Base-by-base conservation (phyloP, 2,329 filamentous ascomycete genomes). In the Trichoderma harzianum region DNA sequence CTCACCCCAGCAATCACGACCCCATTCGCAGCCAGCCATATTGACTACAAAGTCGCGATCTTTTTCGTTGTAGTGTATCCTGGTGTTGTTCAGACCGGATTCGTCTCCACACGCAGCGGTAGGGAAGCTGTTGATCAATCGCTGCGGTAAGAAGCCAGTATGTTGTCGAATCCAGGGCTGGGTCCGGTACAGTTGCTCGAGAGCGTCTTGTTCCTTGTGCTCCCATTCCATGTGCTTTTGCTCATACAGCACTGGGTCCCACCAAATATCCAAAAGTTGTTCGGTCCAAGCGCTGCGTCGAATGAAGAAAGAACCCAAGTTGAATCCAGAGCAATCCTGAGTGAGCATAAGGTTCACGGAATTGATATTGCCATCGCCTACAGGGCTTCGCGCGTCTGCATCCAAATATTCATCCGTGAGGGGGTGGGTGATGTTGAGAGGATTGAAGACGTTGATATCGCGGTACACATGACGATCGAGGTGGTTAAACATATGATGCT, bases 221-320 rank as follows among this genome's bases (percentile, higher is more conserved):
- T 96, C 95, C 96, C 96, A 99, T 74, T 96, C 89, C 95, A 98
- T 98, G 81, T 99, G 96, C 80, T 94, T 97, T 83, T 99, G 96
- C 83, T 99, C 96, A 81, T 99, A 99, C 71, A 92, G 90, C 34
- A 98, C 95, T 0, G 96, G 96, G 78, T 99, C 96, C 96, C 96
- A 99, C 96, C 96, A 99, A 67, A 97, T 88, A 78, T 99, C 96
- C 43, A 99, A 88, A 21, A 99, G 84, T 5, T 94, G 91, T 78
- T 98, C 95, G 0, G 95, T 93, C 93, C 95, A 99, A 30, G 90
- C 86, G 77, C 93, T 93, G 73, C 96, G 90, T 64, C 91, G 90
- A 58, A 98, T 84, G 81, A 99, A 96, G 86, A 99, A 99, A 18
- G 94, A 97, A 21, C 96, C 96, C 14, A 99, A 87, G 80, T 98